phyloP scores from a whole-genome alignment of 2,329 filamentous ascomycete genomes.

The Fusarium sarcochroum region DNA sequence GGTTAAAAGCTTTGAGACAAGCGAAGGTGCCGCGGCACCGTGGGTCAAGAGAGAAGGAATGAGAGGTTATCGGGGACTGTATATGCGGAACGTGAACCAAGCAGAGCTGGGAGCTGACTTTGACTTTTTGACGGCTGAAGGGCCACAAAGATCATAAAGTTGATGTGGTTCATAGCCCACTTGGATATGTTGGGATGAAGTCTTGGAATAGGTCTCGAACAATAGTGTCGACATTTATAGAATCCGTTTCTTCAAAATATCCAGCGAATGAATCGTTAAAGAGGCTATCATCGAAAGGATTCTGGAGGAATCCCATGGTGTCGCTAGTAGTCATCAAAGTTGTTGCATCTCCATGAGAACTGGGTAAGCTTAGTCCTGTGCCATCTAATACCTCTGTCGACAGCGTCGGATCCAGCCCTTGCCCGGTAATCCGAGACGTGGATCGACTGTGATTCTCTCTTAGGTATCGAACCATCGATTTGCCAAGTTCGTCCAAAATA shows the following conservation, averaged over 20 bases:
- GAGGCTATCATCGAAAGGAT: slow-evolving; percentile 46
- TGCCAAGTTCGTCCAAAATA: slow-evolving; percentile 58
- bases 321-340: neutral
- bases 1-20: slow-evolving; percentile 58
- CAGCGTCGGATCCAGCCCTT: neutral
- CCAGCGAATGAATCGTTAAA: slow-evolving; percentile 48
- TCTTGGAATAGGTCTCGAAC: slow-evolving; percentile 55
- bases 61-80: slow-evolving; percentile 72
- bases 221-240: slow-evolving; percentile 52
- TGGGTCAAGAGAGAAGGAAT: slow-evolving; percentile 57
- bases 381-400: slow-evolving; percentile 12
- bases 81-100: slow-evolving; percentile 71
- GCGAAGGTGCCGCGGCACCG: slow-evolving; percentile 46
- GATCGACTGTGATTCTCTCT: slow-evolving; percentile 13
- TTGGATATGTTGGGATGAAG: slow-evolving; percentile 52
- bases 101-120: slow-evolving; percentile 73
- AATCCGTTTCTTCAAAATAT: slow-evolving; percentile 49
- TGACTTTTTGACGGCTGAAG: slow-evolving; percentile 69
- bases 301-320: slow-evolving; percentile 28
- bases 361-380: slow-evolving; percentile 5
- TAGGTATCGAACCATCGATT: slow-evolving; percentile 51
- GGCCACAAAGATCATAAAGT: slow-evolving; percentile 34
- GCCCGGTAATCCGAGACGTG: neutral
- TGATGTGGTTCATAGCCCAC: neutral
- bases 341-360: neutral